Conservation (phyloP, 2,329 filamentous ascomycete genomes). For the Didymosphaeria variabile region DNA sequence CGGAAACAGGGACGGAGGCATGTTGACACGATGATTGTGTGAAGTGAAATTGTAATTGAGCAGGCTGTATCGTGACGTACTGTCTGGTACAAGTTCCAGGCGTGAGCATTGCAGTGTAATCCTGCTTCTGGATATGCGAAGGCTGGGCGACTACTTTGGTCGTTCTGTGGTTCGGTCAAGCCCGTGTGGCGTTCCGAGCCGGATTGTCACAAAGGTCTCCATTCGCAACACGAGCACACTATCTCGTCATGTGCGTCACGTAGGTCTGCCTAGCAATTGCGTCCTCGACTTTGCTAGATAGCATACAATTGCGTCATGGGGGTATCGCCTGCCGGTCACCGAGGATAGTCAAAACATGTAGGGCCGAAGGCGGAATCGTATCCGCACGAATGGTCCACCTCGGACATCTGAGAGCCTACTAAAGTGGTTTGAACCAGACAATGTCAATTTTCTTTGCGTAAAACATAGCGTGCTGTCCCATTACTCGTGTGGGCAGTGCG, state of each 20-base stretch:
- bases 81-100: not conserved
- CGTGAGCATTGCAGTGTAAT: not conserved
- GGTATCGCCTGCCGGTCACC: not conserved
- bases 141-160: not conserved
- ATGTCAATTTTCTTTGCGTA: not conserved
- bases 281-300: not conserved
- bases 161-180: not conserved
- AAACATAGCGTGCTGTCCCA: not conserved
- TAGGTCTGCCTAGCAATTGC: not conserved
- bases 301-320: not conserved
- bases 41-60: not conserved
- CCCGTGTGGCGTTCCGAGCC: not conserved
- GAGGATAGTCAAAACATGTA: slow-evolving; percentile 2
- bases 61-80: not conserved
- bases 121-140: not conserved
- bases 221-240: not conserved
- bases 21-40: not conserved
- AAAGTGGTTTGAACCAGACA: not conserved
- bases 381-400: not conserved
- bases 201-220: not conserved
- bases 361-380: not conserved
- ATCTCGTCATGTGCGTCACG: not conserved
- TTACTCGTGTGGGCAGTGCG: not conserved
- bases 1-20: not conserved
- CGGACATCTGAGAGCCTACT: not conserved